Base-by-base conservation (phyloP, 1,284 basidiomycete species). In the Sporisorium graminicola region DNA sequence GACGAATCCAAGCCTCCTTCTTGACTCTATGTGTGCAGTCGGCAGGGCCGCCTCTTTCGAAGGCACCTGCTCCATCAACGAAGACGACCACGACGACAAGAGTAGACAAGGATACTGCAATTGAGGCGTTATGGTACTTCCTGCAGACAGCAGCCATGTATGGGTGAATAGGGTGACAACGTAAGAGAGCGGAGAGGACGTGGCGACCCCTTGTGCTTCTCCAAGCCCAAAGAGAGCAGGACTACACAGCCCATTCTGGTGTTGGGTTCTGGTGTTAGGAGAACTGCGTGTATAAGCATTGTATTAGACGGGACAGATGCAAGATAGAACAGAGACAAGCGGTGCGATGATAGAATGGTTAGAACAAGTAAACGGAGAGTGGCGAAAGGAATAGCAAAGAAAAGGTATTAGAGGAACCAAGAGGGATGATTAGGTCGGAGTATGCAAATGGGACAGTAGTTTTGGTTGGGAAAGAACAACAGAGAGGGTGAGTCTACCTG, bases 251-350 rank as follows among this genome's bases (percentile, higher is more conserved):
- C n/a, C n/a, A n/a, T n/a, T n/a, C n/a, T n/a, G n/a, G n/a, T n/a
- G n/a, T n/a, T n/a, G n/a, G n/a, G n/a, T n/a, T n/a, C n/a, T n/a
- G n/a, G n/a, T n/a, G n/a, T n/a, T n/a, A n/a, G n/a, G n/a, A 8
- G 18, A 43, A 44, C 14, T 29, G 24, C 52, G 35, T 27, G 22
- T 35, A 42, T 27, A 12, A 43, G 35, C n/a, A n/a, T n/a, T 26
- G n/a, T 20, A 65, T 65, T 65, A 65, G 55, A 58, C 43, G 56
- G 24, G 43, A 47, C 58, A 20, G 44, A 52, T 42, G 53, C 42
- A 57, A 26, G 40, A 44, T 40, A 51, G 42, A 43, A 26, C n/a
- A 37, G 31, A 27, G 13, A 53, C 5, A 18, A 29, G n/a, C 13
- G 29, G 29, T 24, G 62, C 31, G 13, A 24, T 49, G 53, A 44